Percentiles rank a stretch among this genome's conserved stretches.
These are phyloP conservation scores for Fraxinus dipetala DNA, from an alignment of 305 asterid species.

Conservation along the genomic window DNA sequence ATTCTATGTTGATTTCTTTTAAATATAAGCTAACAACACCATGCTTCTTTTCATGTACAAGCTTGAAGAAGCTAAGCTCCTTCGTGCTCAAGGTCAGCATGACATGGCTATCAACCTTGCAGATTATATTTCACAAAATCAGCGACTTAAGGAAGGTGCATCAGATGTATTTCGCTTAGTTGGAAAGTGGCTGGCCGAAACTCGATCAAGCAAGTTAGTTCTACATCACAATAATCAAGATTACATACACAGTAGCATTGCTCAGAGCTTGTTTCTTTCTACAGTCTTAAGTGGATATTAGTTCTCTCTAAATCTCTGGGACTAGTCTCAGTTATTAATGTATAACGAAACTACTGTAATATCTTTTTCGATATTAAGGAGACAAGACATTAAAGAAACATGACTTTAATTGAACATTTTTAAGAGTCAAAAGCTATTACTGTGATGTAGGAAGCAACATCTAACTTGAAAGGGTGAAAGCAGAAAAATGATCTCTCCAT, in stretches of 20 bases:
- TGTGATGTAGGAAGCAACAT: background rate
- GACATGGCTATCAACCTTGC: slow-evolving; percentile 96
- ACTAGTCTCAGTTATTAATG: background rate
- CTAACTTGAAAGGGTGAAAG: slow-evolving; percentile 6
- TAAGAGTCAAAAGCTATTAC: background rate
- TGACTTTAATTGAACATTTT: background rate
- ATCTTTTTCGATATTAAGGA: background rate
- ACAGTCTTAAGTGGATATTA: slow-evolving; percentile 1
- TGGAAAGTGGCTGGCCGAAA: slow-evolving; percentile 97
- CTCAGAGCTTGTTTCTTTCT: background rate
- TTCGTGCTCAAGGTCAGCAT: slow-evolving; percentile 95
- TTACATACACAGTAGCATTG: slow-evolving; percentile 14
- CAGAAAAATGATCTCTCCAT: slow-evolving; percentile 8
- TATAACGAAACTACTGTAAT: background rate
- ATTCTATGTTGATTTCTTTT: slow-evolving; percentile 16
- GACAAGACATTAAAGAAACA: background rate
- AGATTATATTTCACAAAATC: slow-evolving; percentile 67
- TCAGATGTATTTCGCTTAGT: slow-evolving; percentile 86
- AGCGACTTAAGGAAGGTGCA: slow-evolving; percentile 52
- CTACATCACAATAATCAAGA: slow-evolving; percentile 16
- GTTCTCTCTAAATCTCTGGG: slow-evolving; percentile 5
- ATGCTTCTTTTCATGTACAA: slow-evolving; percentile 34
- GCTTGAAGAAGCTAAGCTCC: slow-evolving; percentile 98
- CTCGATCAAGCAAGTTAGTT: slow-evolving; percentile 93
- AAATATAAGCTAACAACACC: slow-evolving; percentile 26